A percentile compares a stretch with the other conserved stretches of the same genome.
Conservation (phyloP, 192 early-diverging fungal genomes). For the Linnemannia exigua region DNA sequence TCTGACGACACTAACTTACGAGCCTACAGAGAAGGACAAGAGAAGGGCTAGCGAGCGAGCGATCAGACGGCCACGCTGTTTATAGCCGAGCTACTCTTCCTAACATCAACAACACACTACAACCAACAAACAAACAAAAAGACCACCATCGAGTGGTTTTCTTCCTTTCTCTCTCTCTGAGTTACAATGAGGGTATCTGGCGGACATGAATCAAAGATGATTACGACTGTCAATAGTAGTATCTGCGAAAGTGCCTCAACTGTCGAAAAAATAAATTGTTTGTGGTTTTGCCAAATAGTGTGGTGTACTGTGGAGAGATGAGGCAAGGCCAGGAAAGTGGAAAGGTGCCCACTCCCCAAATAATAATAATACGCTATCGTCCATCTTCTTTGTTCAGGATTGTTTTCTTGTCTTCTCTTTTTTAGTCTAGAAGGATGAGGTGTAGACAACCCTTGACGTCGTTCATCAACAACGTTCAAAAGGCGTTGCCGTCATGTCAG, state of each 20-base stretch:
- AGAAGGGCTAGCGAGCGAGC: not conserved
- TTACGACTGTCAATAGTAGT: too few species aligned
- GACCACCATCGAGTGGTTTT: not conserved
- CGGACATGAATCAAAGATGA: not conserved
- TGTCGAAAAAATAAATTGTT: not conserved
- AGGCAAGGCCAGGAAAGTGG: not conserved
- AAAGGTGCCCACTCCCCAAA: not conserved
- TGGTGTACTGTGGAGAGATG: not conserved
- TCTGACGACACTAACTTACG: not conserved
- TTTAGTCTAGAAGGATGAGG: not conserved
- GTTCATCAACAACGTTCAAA: not conserved
- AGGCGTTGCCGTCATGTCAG: not conserved
- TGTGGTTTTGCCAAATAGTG: not conserved
- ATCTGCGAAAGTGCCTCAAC: conserved; percentile 3
- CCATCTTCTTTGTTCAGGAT: not conserved
- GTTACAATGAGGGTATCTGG: not conserved
- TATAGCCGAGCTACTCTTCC: not conserved
- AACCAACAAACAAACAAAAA: conserved; percentile 1
- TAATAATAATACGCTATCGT: not conserved
- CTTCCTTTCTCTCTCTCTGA: not conserved
- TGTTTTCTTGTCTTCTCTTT: not conserved
- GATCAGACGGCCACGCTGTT: not conserved
- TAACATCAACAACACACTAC: not conserved
- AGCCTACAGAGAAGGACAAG: not conserved
- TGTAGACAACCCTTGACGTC: not conserved